Base-by-base conservation (phyloP, 1,139 yeast species). In the Arxiozyma bovina region DNA sequence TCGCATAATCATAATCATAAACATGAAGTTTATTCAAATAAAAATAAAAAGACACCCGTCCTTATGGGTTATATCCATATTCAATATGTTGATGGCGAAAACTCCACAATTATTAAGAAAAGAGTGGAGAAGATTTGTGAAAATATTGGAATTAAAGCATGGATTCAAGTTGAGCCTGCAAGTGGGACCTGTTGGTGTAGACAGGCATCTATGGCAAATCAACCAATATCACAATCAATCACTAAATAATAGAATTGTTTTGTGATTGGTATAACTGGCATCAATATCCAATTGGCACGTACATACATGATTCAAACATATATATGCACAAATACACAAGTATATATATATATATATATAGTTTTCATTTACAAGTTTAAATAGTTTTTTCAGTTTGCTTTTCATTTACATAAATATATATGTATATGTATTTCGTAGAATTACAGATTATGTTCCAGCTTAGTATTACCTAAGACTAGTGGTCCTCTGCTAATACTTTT, bases 11-110 rank as follows among this genome's bases (percentile, higher is more conserved):
- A 60, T 42, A 45, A 47, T 25, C 54, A 56, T 40, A 53, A 52
- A 34, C 56, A 56, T 12, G 50, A 38, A 53, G 17, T 15, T 17
- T 34, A 53, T 22, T 22, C 34, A 23, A 27, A 46, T 43, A 41
- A 47, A 18, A n/a, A 21, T 23, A 42, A 42, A 34, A 42, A 23
- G 23, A 46, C n/a, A 18, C 22, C 40, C 17, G 62, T 61, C 5
- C 63, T 81, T 43, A 75, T 76, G 40, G 87, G 87, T 1, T 82
- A 79, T 57, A 76, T 87, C 17, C 95, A 87, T 64, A 74, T 87
- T 20, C 94, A 85, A 66, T 77, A 83, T 48, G 74, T 76, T 53
- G 77, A 83, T 27, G 90, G 88, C 1, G 91, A 86, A 59, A 85
- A 83, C 65, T 75, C 82, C 12, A 75, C 81, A 0, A 77, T 75